Evolutionary conservation across 495 filamentous ascomycete genomes (phyloP).

Genomic region (Aspergillus baeticus): DNA sequence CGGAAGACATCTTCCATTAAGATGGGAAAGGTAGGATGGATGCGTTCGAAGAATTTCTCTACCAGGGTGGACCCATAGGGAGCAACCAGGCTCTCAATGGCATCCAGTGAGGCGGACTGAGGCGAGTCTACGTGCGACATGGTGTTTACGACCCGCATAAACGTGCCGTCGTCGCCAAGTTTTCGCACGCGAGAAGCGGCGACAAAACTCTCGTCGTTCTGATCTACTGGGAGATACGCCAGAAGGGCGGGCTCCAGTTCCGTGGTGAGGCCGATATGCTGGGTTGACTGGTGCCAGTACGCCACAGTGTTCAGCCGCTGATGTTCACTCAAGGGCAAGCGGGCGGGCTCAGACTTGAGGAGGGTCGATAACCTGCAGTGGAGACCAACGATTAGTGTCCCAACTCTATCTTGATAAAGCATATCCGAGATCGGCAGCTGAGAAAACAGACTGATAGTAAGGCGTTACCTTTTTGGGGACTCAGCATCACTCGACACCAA

Average conservation of each 20-base stretch:
- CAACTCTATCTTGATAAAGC: conserved; percentile 16
- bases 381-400: conserved; percentile 16
- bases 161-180: conserved; percentile 80
- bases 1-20: conserved; percentile 84
- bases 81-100: conserved; percentile 78
- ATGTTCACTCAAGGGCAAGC: conserved; percentile 21
- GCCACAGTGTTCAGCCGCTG: conserved; percentile 34
- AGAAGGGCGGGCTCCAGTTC: conserved; percentile 52
- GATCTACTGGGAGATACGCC: conserved; percentile 43
- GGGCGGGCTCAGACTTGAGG: conserved; percentile 28
- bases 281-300: conserved; percentile 46
- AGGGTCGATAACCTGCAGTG: conserved; percentile 25
- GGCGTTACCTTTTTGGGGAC: conserved; percentile 43
- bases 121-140: conserved; percentile 34
- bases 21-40: conserved; percentile 90
- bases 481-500: conserved; percentile 31
- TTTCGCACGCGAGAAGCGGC: conserved; percentile 59
- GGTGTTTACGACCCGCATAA: conserved; percentile 58
- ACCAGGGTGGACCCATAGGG: conserved; percentile 79
- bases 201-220: conserved; percentile 40
- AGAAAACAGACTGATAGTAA: neutral
- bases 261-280: conserved; percentile 54
- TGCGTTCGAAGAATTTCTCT: conserved; percentile 81
- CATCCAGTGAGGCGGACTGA: conserved; percentile 64
- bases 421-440: conserved; percentile 23